These are phyloP conservation scores for Podospora pseudoanserina DNA, from an alignment of 495 filamentous ascomycete genomes.

Conservation along the genomic window DNA sequence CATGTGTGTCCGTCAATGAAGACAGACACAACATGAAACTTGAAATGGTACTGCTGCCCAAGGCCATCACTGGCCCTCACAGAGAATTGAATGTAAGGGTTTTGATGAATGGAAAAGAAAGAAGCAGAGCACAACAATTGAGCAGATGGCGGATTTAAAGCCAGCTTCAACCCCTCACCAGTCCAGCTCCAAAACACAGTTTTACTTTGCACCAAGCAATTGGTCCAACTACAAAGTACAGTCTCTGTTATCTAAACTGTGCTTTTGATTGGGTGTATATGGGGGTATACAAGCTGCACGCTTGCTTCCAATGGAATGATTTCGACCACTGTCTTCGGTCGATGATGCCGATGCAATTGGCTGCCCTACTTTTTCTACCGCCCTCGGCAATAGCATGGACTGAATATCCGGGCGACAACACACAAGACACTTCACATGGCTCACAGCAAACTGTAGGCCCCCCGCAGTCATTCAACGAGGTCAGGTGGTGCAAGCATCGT, in stretches of 20 bases:
- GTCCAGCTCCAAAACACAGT: background rate
- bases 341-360: background rate
- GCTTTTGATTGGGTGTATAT: background rate
- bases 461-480: background rate
- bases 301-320: background rate
- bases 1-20: background rate
- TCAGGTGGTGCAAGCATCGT: background rate
- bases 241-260: background rate
- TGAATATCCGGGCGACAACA: background rate
- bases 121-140: too few relatives aligned
- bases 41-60: background rate
- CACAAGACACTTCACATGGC: background rate
- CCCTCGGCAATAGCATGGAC: background rate
- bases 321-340: background rate
- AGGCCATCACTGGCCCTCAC: background rate
- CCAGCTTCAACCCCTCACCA: background rate
- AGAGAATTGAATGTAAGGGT: background rate
- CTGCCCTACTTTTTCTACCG: background rate
- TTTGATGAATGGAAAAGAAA: background rate
- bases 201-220: background rate
- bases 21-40: background rate
- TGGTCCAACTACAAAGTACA: background rate
- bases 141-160: background rate
- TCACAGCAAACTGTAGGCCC: background rate
- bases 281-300: background rate